Base-by-base conservation (phyloP, 108 stramenopile species). In the Discostella stelligeroides region DNA sequence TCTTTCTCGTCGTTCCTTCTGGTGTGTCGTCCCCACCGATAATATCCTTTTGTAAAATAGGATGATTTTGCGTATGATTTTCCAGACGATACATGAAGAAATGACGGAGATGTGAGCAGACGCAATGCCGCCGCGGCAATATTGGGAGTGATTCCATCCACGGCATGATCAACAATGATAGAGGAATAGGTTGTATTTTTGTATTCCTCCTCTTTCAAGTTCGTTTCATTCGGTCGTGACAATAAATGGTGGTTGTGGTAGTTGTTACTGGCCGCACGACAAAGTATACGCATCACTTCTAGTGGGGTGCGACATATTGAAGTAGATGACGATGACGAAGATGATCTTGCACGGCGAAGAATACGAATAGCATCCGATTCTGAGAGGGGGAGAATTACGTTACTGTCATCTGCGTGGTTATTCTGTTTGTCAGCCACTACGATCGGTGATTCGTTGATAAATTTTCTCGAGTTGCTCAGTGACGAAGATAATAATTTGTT, bases 91-190 rank as follows among this genome's bases (percentile, higher is more conserved):
- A 40, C 11, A 20, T 65, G 50, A 0, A 75, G 40, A 40, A 75
- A 61, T 28, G 73, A 71, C 28, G 76, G 70, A 20, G 70, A 64
- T 7, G 65, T 21, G 9, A 77, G 54, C 24, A 62, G 49, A 20
- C 76, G 70, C 53, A 77, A 27, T 34, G 76, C 76, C 8, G 76
- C 76, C 23, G 76, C 38, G 25, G 76, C 76, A 18, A 77, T 42
- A 29, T 77, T 77, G 21, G 71, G 70, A 14, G 55, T 66, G 20
- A 58, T 43, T 17, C n/a, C 51, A 9, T 67, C 38, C 25, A 75
- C 66, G 12, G 60, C 27, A 40, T 38, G n/a, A 43, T 60, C 57
- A 57, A 64, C 37, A 8, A 47, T 18, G 63, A 25, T 43, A 24
- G 61, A 14, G 28, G n/a, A 29, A 34, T 29, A 15, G 17, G 8